These are phyloP conservation scores for Spinellus fusiger DNA, from an alignment of 192 early-diverging fungal genomes.

Conservation along the genomic window DNA sequence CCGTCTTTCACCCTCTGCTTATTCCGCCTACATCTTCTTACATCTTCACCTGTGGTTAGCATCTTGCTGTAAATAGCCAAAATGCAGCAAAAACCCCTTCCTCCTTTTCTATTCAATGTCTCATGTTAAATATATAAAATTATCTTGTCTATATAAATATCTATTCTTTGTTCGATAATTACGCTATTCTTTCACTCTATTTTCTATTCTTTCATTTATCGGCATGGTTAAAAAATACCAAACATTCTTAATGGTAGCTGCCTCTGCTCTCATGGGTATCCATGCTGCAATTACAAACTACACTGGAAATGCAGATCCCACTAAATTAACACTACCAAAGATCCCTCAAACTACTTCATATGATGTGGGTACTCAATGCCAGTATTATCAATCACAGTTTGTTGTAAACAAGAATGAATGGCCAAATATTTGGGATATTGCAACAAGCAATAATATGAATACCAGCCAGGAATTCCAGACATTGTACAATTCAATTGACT, in stretches of 20 bases:
- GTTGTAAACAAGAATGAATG: conserved; percentile 14
- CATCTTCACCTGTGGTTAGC: neutral
- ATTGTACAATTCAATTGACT: conserved; percentile 41
- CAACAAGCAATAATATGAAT: conserved; percentile 31
- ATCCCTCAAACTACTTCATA: conserved; percentile 30
- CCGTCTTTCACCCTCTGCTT: neutral
- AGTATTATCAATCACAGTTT: conserved; percentile 9
- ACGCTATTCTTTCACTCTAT: neutral
- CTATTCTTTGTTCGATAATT: neutral
- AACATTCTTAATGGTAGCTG: neutral
- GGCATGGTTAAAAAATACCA: neutral
- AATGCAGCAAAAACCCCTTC: neutral
- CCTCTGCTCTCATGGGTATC: neutral
- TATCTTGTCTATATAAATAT: neutral
- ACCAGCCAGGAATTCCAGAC: conserved; percentile 32
- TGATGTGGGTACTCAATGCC: conserved; percentile 16
- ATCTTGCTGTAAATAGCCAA: neutral
- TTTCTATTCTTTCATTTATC: neutral
- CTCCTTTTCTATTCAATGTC: conserved; percentile 2
- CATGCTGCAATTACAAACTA: conserved; percentile 8
- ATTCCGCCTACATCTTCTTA: neutral
- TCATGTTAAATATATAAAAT: neutral
- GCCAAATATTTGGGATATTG: conserved; percentile 27
- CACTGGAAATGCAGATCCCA: conserved; percentile 20
- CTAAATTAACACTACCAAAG: conserved; percentile 21